Base-by-base conservation (phyloP, 1,139 yeast genomes). In the Zygosaccharomyces sapae region DNA sequence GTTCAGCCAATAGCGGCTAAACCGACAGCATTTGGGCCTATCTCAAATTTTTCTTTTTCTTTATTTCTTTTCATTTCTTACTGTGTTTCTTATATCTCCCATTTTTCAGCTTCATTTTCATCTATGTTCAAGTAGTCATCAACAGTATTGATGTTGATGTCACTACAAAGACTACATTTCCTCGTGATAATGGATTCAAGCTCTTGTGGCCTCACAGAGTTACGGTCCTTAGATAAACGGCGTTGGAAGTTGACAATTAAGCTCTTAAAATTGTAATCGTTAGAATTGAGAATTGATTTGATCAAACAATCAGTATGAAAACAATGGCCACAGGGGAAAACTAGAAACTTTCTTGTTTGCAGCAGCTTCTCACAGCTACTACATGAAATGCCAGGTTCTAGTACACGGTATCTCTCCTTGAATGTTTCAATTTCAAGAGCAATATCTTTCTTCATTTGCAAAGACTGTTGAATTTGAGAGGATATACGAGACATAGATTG, bases 281-380 rank as follows among this genome's bases (percentile, higher is more conserved):
- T 80, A 9, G 85, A 81, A 47, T 75, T 72, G 45, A 83, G 64
- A 35, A 84, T 76, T 33, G 70, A 70, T 48, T 79, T 76, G 4
- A 86, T 77, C 22, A 89, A 67, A 67, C 98, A 94, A 59, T 89
- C 96, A 48, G 83, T 83, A 63, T 94, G 98, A 70, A 86, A 86
- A 5, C 87, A 81, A 66, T 92, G 98, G 51, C 80, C 85, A 62
- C 98, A 92, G 0, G 97, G 96, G 62, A 89, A 92, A 8, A 84
- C 80, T 43, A 85, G 75, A 59, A 89, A 90, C 58, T 83, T 83
- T 49, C 90, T 78, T 4, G 82, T 77, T 2, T 88, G 76, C 41
- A 92, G 70, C 6, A 94, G 75, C 55, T 76, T 76, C 12, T 74
- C 69, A 67, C 98, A 94, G 3, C 79, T 56, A 39, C 76, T 73